Conservation (phyloP, 78 protist genomes). For the Ministeria vibrans region DNA sequence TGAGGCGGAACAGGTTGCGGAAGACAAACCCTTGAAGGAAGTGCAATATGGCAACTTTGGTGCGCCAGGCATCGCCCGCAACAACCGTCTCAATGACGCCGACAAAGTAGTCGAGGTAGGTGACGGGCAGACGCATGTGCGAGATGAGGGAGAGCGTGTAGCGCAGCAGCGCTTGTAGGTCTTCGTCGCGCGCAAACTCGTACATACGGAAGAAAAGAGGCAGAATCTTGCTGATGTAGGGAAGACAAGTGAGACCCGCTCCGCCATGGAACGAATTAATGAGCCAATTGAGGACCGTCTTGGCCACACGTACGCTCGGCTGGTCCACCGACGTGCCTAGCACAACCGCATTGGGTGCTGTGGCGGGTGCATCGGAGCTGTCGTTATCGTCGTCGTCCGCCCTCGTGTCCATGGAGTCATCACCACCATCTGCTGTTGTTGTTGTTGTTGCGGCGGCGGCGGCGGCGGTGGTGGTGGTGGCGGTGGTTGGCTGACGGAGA, state of each 20-base stretch:
- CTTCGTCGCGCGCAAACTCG: conserved; percentile 5
- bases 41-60: not conserved
- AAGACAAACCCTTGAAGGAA: conserved; percentile 5
- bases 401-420: not conserved
- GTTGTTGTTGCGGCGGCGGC: too few relatives aligned
- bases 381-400: not conserved
- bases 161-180: not conserved
- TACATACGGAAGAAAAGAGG: not conserved
- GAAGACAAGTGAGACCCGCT: not conserved
- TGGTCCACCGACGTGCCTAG: too few relatives aligned
- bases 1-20: conserved; percentile 27
- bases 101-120: not conserved
- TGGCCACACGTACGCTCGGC: not conserved
- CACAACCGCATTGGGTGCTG: too few relatives aligned
- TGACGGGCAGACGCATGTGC: not conserved
- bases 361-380: too few relatives aligned
- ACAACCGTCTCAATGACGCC: not conserved
- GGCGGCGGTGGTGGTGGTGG: not conserved
- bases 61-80: not conserved
- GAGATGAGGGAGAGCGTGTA: not conserved
- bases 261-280: conserved; percentile 11
- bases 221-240: not conserved
- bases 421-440: not conserved
- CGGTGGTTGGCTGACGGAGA: too few relatives aligned
- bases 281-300: conserved; percentile 15